Conservation (phyloP, 805 yeast genomes). For the Wickerhamiella vanderwaltii region DNA sequence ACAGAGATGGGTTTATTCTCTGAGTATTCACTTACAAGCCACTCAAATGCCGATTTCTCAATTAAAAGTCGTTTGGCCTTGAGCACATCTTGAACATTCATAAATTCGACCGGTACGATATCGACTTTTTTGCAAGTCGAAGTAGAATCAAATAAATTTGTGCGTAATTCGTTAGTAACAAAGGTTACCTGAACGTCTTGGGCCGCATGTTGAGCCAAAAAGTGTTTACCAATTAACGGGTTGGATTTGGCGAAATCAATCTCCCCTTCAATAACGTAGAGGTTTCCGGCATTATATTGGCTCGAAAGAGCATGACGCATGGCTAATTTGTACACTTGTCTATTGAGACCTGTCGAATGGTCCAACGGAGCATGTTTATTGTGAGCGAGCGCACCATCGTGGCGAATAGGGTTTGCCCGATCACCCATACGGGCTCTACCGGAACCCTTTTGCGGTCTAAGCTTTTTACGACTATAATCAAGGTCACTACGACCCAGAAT, state of each 20-base stretch:
- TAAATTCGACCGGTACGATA: slow-evolving; percentile 60
- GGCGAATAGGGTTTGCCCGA: slow-evolving; percentile 84
- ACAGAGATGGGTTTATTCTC: neutral
- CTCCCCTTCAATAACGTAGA: slow-evolving; percentile 53
- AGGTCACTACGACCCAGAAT: slow-evolving; percentile 80
- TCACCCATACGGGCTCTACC: slow-evolving; percentile 97
- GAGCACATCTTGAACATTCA: slow-evolving; percentile 72
- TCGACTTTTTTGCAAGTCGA: slow-evolving; percentile 42
- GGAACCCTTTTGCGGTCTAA: slow-evolving; percentile 81
- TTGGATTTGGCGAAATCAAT: slow-evolving; percentile 28
- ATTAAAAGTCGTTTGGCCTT: slow-evolving; percentile 66
- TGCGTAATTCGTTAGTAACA: slow-evolving; percentile 47
- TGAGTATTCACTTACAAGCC: slow-evolving; percentile 30
- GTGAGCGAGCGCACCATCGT: slow-evolving; percentile 78
- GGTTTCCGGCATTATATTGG: slow-evolving; percentile 61
- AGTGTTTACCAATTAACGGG: slow-evolving; percentile 38
- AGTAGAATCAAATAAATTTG: slow-evolving; percentile 50
- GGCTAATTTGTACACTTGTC: slow-evolving; percentile 61
- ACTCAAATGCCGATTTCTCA: slow-evolving; percentile 60
- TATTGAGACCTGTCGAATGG: slow-evolving; percentile 65
- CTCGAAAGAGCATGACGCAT: slow-evolving; percentile 71
- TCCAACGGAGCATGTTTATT: slow-evolving; percentile 88
- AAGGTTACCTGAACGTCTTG: slow-evolving; percentile 37
- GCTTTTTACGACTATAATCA: slow-evolving; percentile 71
- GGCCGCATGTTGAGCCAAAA: slow-evolving; percentile 34